Conservation (phyloP, 257 asterid species). For the Vinca minor region DNA sequence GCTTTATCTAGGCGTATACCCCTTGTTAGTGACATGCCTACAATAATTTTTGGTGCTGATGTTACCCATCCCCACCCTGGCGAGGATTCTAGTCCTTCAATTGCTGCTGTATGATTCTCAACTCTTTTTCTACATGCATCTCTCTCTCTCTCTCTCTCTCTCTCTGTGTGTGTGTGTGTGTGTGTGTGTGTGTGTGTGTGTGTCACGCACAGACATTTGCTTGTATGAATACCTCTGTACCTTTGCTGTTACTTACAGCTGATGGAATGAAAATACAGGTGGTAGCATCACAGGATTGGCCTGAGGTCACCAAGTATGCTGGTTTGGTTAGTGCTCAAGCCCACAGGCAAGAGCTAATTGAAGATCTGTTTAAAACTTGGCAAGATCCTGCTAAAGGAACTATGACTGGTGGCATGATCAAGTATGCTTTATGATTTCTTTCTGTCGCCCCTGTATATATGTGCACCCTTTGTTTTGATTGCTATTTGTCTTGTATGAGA, state of each 20-base stretch:
- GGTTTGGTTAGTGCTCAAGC: constrained; percentile 97
- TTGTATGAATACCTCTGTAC: background rate
- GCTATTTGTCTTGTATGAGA: background rate
- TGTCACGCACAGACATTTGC: no score
- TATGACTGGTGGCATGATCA: constrained; percentile 90
- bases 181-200: no score
- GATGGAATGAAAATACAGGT: constrained; percentile 42
- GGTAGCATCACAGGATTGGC: constrained; percentile 99
- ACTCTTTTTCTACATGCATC: background rate
- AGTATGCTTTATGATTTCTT: constrained; percentile 30
- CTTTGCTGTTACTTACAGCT: background rate
- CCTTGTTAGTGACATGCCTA: constrained; percentile 80
- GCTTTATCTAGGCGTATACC: constrained; percentile 86
- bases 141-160: no score
- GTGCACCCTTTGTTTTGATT: background rate
- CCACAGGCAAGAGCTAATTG: constrained; percentile 89
- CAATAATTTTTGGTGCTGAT: constrained; percentile 96
- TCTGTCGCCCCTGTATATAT: no score
- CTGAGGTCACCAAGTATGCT: constrained; percentile 86
- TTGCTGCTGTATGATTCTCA: constrained; percentile 72
- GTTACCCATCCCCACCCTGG: constrained; percentile 99
- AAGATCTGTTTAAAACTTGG: constrained; percentile 79
- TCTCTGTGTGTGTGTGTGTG: no score
- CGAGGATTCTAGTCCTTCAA: constrained; percentile 98
- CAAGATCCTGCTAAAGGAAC: constrained; percentile 77